These are phyloP conservation scores for Crithidia mellificae DNA, from an alignment of 208 protist species.

Conservation along the genomic window DNA sequence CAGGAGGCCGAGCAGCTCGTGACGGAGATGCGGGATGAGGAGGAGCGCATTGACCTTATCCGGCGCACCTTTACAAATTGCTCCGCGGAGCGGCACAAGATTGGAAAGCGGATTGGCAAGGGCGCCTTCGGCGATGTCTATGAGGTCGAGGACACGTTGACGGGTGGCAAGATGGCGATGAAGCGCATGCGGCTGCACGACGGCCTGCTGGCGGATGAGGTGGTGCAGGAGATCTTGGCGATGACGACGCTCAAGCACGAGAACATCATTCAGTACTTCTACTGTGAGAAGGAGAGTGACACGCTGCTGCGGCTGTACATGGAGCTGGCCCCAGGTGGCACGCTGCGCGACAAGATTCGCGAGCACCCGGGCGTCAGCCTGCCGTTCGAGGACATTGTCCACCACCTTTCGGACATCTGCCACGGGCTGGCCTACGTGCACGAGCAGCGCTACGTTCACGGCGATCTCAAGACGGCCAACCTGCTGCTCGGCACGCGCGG, in stretches of 20 bases:
- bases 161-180: slow-evolving; percentile 88
- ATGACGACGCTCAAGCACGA: slow-evolving; percentile 91
- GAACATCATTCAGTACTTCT: slow-evolving; percentile 95
- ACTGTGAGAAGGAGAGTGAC: slow-evolving; percentile 86
- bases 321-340: slow-evolving; percentile 90
- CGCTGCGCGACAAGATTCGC: slow-evolving; percentile 78
- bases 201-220: slow-evolving; percentile 63
- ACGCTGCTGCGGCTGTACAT: slow-evolving; percentile 87
- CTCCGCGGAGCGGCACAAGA: slow-evolving; percentile 57
- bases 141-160: slow-evolving; percentile 84
- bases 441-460: slow-evolving; percentile 82
- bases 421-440: slow-evolving; percentile 90
- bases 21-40: slow-evolving; percentile 73
- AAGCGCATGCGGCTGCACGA: slow-evolving; percentile 90
- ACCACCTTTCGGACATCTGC: slow-evolving; percentile 82
- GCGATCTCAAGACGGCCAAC: slow-evolving; percentile 93
- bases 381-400: slow-evolving; percentile 64
- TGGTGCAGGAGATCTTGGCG: slow-evolving; percentile 86
- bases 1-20: slow-evolving; percentile 86
- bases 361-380: slow-evolving; percentile 59
- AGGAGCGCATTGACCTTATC: slow-evolving; percentile 77
- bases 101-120: slow-evolving; percentile 69
- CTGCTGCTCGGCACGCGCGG: slow-evolving; percentile 79
- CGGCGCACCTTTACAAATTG: slow-evolving; percentile 74
- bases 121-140: slow-evolving; percentile 90